Conservation (phyloP, 176 grass and related monocot genomes). For the Luzula sylvatica region DNA sequence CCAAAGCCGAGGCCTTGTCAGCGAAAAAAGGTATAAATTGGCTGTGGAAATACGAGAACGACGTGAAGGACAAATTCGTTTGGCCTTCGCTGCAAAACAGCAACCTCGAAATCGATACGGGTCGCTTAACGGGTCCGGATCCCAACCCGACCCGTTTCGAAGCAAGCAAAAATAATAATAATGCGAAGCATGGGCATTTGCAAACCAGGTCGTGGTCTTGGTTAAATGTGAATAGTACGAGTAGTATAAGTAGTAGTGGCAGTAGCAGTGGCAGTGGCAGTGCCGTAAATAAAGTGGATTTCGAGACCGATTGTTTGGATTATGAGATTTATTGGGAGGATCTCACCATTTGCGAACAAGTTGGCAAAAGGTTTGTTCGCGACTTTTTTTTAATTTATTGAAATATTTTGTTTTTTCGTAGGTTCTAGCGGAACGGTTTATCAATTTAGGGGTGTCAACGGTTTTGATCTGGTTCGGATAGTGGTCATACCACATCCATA, state of each 20-base stretch:
- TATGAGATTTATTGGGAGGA: conserved; percentile 99
- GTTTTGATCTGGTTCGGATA: no score
- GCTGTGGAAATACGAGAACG: conserved; percentile 86
- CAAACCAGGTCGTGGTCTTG: conserved; percentile 80
- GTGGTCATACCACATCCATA: no score
- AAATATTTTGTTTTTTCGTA: no score
- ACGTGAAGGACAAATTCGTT: conserved; percentile 42
- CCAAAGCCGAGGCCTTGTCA: conserved; percentile 85
- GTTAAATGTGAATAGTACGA: conserved; percentile 86
- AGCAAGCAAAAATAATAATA: no score
- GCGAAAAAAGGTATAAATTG: conserved; percentile 71
- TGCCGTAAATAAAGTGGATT: conserved; percentile 77
- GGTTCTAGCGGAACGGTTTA: conserved; percentile 96
- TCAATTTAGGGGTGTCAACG: no score
- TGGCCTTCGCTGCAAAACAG: conserved; percentile 60
- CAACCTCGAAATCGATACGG: conserved; percentile 45
- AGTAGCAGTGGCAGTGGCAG: conserved; percentile 66
- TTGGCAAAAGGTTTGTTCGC: conserved; percentile 75
- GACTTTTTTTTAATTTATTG: no score
- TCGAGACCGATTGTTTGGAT: conserved; percentile 86
- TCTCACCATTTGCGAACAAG: conserved; percentile 80
- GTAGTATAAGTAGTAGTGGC: conserved; percentile 97
- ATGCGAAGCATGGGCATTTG: conserved; percentile 50
- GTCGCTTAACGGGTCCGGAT: conserved; percentile 43
- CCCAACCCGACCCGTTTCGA: conserved; percentile 11